Base-by-base conservation (phyloP, 139 green algal genomes). In the Coccomyxa sp. region DNA sequence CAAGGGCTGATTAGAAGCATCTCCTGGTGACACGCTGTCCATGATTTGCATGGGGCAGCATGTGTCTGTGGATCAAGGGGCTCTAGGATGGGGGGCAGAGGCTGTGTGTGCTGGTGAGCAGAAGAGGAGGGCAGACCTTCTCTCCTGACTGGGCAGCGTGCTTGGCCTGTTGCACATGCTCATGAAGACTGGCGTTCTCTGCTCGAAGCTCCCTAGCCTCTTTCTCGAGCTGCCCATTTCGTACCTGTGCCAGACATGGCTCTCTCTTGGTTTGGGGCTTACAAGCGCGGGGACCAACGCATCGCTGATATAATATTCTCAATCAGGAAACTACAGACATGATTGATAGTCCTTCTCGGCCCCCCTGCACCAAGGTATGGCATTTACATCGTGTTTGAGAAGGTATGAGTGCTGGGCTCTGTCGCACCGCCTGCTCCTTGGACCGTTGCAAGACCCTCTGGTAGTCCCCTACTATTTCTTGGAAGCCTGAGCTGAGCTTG, bases 171-270 rank as follows among this genome's bases (percentile, higher is more conserved):
- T 84, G 75, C 14, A 82, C 41, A 38, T 64, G 74, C 55, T 83
- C 72, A 18, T 80, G 73, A 68, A 92, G 80, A 6, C 55, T 78
- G 27, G 79, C 74, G 10, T 89, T 92, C 70, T 95, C 90, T 4
- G 86, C 78, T 0, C 90, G 84, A 70, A 95, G 84, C 89, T 96
- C 92, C 1, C 81, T 82, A 0, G 77, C 89, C 74, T 95, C 92
- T 75, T 92, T 92, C 44, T 95, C 91, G 29, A 95, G 84, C 83
- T 95, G 90, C 3, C 79, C 78, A 31, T 82, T 69, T 10, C 90
- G 89, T 0, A 96, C 90, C 89, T 95, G 50, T 64, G 50, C 18
- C 22, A 64, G 50, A 7, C 50, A 64, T 64, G 50, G 18, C 50
- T 31, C 27, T 22, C 50, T 64, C 50, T 22, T 64, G n/a, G n/a